phyloP scores from a whole-genome alignment of 1,284 basidiomycete genomes.

The Sporisorium graminicola region DNA sequence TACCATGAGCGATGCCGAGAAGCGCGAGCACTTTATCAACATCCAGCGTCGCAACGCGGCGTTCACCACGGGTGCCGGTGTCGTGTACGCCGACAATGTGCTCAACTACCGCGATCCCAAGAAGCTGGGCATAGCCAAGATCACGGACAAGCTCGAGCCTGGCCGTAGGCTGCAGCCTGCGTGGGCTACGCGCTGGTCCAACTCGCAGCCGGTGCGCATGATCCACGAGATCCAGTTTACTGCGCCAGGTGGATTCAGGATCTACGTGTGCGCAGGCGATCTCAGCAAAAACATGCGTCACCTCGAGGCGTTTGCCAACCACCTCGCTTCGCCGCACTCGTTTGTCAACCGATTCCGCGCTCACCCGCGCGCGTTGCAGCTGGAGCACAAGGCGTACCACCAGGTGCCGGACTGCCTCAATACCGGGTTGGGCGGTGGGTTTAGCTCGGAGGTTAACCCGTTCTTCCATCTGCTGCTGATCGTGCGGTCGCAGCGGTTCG shows the following conservation, averaged over 20 bases:
- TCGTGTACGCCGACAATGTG: slow-evolving; percentile 59
- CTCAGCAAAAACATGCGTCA: slow-evolving; percentile 62
- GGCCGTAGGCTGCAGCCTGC: slow-evolving; percentile 58
- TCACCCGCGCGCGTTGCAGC: slow-evolving; percentile 40
- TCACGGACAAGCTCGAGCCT: slow-evolving; percentile 54
- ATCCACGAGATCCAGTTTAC: slow-evolving; percentile 80
- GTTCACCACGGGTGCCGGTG: slow-evolving; percentile 66
- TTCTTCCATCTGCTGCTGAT: slow-evolving; percentile 68
- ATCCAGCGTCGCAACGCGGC: slow-evolving; percentile 63
- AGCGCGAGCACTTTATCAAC: slow-evolving; percentile 62
- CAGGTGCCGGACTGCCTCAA: slow-evolving; percentile 46
- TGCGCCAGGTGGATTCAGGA: slow-evolving; percentile 76
- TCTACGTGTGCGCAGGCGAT: slow-evolving; percentile 79
- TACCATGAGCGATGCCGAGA: slow-evolving; percentile 52
- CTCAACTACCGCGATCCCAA: slow-evolving; percentile 60
- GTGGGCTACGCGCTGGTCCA: slow-evolving; percentile 77
- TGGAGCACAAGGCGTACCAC: slow-evolving; percentile 46
- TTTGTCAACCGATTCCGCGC: slow-evolving; percentile 62
- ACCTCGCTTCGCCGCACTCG: slow-evolving; percentile 49
- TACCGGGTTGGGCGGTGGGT: slow-evolving; percentile 61
- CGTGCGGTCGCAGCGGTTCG: slow-evolving; percentile 61
- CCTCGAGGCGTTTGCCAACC: slow-evolving; percentile 43
- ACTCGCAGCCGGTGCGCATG: slow-evolving; percentile 76
- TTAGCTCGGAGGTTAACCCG: slow-evolving; percentile 63
- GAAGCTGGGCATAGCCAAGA: slow-evolving; percentile 51